These are phyloP conservation scores for Stachybotrys chlorohalonatus DNA, from an alignment of 2,329 filamentous ascomycete species.

Conservation along the genomic window DNA sequence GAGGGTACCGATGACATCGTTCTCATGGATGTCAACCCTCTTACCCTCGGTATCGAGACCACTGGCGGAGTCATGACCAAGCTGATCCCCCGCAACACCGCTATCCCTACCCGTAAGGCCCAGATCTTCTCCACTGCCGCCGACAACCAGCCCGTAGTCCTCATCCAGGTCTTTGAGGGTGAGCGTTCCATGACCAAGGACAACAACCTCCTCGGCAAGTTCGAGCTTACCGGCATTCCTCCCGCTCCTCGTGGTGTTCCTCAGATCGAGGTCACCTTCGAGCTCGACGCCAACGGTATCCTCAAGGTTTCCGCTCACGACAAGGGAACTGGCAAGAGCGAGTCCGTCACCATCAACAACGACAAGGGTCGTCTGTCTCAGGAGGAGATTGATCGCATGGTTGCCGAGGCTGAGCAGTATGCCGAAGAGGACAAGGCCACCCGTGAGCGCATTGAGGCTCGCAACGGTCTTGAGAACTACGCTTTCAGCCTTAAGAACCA, in stretches of 20 bases:
- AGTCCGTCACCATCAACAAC: constrained; percentile 98
- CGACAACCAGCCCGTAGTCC: constrained; percentile 90
- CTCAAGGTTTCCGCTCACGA: constrained; percentile 92
- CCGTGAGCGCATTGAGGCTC: constrained; percentile 91
- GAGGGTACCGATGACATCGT: constrained; percentile 71
- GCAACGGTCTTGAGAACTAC: constrained; percentile 98
- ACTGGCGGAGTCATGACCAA: constrained; percentile 97
- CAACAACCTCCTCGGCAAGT: constrained; percentile 96
- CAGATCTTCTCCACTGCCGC: constrained; percentile 97
- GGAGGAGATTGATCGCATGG: constrained; percentile 99
- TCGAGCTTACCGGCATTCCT: constrained; percentile 93
- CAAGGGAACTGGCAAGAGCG: constrained; percentile 95
- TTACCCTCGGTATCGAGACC: constrained; percentile 95
- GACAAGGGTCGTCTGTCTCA: constrained; percentile 95
- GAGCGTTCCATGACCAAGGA: constrained; percentile 92
- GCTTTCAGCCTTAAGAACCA: constrained; percentile 99
- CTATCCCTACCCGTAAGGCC: constrained; percentile 91
- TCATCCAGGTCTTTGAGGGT: constrained; percentile 94
- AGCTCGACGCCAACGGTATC: constrained; percentile 97
- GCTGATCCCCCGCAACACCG: constrained; percentile 88
- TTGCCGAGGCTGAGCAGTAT: constrained; percentile 95
- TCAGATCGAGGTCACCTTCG: constrained; percentile 96
- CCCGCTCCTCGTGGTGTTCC: constrained; percentile 92
- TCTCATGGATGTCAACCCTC: constrained; percentile 94
- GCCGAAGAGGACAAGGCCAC: constrained; percentile 99